Evolutionary conservation across 2,329 filamentous ascomycete species (phyloP), one percentile per base, ranked within the genome.

Genomic region (Cytospora chrysosperma): DNA sequence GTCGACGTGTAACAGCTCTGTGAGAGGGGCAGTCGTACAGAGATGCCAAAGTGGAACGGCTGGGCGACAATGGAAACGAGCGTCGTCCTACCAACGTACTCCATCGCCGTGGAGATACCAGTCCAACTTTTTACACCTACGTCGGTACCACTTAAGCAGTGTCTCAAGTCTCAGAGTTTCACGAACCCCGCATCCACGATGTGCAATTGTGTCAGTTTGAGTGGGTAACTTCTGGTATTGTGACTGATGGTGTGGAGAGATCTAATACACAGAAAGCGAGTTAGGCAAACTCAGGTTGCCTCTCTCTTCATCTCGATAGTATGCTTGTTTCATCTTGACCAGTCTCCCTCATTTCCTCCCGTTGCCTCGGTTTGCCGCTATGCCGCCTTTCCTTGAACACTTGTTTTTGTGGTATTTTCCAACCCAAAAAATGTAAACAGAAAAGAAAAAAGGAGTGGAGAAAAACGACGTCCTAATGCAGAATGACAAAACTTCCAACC

Each of bases 211-310:
- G 6, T 26, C 7, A n/a, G 24, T 68, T 69, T 83, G 80, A 85
- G 83, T 84, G 84, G 84, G 84, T 87, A 86, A 85, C 82, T 83
- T 86, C 84, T 87, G 84, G 83, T 86, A 86, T 86, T 84, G 68
- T 72, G 69, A 72, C 67, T 76, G 77, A 72, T 72, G 69, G 71
- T 72, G 69, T 75, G 72, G 71, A 76, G 72, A 77, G 82, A 84
- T 81, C 77, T 81, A 78, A 84, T 86, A 86, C 84, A 75, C 84
- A 87, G 83, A 86, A 83, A 86, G 84, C 84, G 83, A 85, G 83
- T 80, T 83, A 76, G 78, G 75, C 74, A 70, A 71, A 68, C 71
- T 75, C 74, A 69, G 65, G 50, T 65, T 65, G 60, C 57, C 61
- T 67, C 60, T 62, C 50, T 62, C 32, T 50, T 55, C 63, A 51